Conservation (phyloP, 2,329 filamentous ascomycete genomes). For the Penicillium sp. region DNA sequence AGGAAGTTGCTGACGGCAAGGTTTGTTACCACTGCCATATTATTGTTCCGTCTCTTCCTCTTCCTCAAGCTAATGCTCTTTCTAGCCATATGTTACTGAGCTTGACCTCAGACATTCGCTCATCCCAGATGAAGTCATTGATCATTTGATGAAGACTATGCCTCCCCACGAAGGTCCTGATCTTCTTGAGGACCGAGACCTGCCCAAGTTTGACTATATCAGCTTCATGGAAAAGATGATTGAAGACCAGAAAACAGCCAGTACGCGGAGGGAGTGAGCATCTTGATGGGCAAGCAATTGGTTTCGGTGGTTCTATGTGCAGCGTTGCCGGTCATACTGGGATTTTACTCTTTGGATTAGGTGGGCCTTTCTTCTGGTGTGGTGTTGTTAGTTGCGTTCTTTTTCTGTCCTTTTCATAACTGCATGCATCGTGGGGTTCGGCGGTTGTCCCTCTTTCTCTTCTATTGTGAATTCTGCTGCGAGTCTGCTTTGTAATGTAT, state of each 20-base stretch:
- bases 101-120: slow-evolving; percentile 93
- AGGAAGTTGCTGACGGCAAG: slow-evolving; percentile 96
- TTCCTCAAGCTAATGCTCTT: slow-evolving; percentile 9
- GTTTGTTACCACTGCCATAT: slow-evolving; percentile 39
- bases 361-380: slow-evolving; percentile 21
- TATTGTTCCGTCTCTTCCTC: neutral
- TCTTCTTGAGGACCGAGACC: slow-evolving; percentile 77
- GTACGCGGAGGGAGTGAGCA: slow-evolving; percentile 13
- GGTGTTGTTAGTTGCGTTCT: slow-evolving; percentile 10
- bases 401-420: slow-evolving; percentile 20
- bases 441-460: slow-evolving; percentile 19
- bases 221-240: slow-evolving; percentile 93
- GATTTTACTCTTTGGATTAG: slow-evolving; percentile 21
- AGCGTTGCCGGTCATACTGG: slow-evolving; percentile 26
- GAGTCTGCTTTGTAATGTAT: slow-evolving; percentile 23
- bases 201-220: slow-evolving; percentile 93
- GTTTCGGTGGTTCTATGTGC: slow-evolving; percentile 22
- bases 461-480: slow-evolving; percentile 19
- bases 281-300: slow-evolving; percentile 22
- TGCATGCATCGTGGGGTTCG: slow-evolving; percentile 34
- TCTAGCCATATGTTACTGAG: slow-evolving; percentile 88
- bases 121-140: slow-evolving; percentile 95
- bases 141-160: slow-evolving; percentile 85
- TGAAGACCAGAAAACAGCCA: slow-evolving; percentile 38
- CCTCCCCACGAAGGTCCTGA: slow-evolving; percentile 82